Evolutionary conservation across 768 basidiomycete genomes (phyloP).

Genomic region (Infundibulicybe gibba): DNA sequence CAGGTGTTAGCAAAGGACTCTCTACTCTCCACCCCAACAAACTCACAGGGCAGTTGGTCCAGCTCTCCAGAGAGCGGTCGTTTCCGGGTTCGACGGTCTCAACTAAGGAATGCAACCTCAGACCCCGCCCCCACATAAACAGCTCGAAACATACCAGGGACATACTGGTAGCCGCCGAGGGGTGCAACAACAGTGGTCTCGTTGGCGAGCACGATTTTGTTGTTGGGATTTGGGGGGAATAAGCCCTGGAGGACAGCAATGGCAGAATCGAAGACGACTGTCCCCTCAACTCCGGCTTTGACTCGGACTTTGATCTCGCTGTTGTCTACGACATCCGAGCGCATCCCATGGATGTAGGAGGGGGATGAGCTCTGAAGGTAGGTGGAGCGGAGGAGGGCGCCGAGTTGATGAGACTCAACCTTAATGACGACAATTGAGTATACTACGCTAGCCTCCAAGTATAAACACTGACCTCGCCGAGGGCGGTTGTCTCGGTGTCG

Average conservation of each 20-base stretch:
- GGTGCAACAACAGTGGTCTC: constrained; percentile 69
- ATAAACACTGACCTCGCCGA: constrained; percentile 56
- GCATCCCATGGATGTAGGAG: constrained; percentile 65
- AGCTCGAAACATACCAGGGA: constrained; percentile 50
- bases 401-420: constrained; percentile 69
- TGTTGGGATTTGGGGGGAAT: constrained; percentile 74
- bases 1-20: neutral
- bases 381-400: constrained; percentile 53
- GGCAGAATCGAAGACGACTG: constrained; percentile 84
- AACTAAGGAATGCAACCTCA: constrained; percentile 34
- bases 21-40: neutral
- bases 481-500: constrained; percentile 68
- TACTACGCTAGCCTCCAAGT: neutral
- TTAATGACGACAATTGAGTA: constrained; percentile 19
- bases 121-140: neutral
- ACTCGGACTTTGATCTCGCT: constrained; percentile 71
- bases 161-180: constrained; percentile 81
- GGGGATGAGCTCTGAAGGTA: constrained; percentile 68
- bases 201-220: constrained; percentile 77
- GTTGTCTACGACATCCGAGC: constrained; percentile 67
- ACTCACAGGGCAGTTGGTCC: constrained; percentile 55
- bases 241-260: constrained; percentile 83
- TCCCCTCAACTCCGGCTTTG: constrained; percentile 82
- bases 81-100: constrained; percentile 86
- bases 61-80: constrained; percentile 81